phyloP scores from a whole-genome alignment of 495 filamentous ascomycete species.

The Penicillium odoratum region DNA sequence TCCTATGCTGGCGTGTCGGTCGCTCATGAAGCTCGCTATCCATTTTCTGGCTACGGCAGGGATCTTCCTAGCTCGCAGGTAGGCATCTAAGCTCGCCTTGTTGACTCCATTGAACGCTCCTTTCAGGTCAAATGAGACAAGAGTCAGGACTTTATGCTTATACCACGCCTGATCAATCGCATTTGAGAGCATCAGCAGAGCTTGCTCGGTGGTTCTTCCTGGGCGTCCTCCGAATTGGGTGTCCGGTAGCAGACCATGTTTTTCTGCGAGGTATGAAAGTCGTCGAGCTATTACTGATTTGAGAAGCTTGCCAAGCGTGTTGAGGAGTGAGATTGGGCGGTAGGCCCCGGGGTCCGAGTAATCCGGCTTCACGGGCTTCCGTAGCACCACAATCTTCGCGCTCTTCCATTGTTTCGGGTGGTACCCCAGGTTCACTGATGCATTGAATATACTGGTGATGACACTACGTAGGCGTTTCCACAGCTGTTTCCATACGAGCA shows the following conservation, averaged over 20 bases:
- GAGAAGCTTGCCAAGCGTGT: constrained; percentile 27
- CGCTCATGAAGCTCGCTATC: constrained; percentile 17
- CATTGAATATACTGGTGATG: constrained; percentile 5
- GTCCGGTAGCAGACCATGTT: no score
- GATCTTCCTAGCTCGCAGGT: no score
- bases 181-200: constrained; percentile 23
- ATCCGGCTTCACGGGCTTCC: constrained; percentile 26
- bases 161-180: constrained; percentile 7
- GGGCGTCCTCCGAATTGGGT: constrained; percentile 26
- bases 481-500: constrained; percentile 20
- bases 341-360: constrained; percentile 23
- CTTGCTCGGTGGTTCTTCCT: constrained; percentile 23
- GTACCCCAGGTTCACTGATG: constrained; percentile 20
- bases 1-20: constrained; percentile 20
- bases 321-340: constrained; percentile 29
- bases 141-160: no score
- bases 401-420: constrained; percentile 20
- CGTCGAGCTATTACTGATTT: constrained; percentile 20
- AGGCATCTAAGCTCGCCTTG: no score
- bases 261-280: no score
- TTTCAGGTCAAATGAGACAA: no score
- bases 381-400: constrained; percentile 25
- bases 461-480: constrained; percentile 16
- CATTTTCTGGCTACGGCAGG: no score
- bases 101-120: no score